Evolutionary conservation across 495 filamentous ascomycete genomes (phyloP).

Genomic region (Articulospora tetracladia): DNA sequence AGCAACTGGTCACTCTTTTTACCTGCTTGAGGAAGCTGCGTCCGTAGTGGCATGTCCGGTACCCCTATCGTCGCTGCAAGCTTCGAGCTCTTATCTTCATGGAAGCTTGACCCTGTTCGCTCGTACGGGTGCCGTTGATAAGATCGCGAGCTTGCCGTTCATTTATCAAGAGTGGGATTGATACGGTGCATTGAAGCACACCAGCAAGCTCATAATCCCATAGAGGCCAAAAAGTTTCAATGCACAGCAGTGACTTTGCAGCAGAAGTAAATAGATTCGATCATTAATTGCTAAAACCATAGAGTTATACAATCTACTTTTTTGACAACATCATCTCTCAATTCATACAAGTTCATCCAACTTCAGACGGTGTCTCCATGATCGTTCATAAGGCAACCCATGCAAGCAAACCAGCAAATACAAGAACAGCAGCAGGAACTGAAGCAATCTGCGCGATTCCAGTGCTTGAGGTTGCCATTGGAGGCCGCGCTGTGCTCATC

Average conservation of each 20-base stretch:
- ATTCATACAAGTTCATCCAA: too few relatives aligned
- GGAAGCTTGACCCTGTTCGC: neutral
- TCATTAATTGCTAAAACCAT: too few relatives aligned
- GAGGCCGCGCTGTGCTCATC: neutral
- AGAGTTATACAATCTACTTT: too few relatives aligned
- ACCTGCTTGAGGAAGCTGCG: slow-evolving; percentile 8
- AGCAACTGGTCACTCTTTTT: neutral
- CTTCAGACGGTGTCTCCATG: too few relatives aligned
- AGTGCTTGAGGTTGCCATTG: slow-evolving; percentile 1
- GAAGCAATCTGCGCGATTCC: neutral
- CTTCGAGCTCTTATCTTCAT: neutral
- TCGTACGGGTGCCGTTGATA: neutral
- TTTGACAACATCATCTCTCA: too few relatives aligned
- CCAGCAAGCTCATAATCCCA: too few relatives aligned
- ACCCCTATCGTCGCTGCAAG: neutral
- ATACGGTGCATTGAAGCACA: neutral
- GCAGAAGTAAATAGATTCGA: too few relatives aligned
- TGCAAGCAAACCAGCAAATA: neutral
- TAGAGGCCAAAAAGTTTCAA: too few relatives aligned
- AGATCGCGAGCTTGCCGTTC: neutral
- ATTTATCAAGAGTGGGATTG: neutral
- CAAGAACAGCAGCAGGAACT: neutral
- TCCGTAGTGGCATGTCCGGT: neutral
- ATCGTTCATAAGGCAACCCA: neutral
- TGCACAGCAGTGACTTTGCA: too few relatives aligned